Evolutionary conservation across 306 rosid species (phyloP), one percentile per base, ranked within the genome.

Genomic region (Gastrolobium bilobum): DNA sequence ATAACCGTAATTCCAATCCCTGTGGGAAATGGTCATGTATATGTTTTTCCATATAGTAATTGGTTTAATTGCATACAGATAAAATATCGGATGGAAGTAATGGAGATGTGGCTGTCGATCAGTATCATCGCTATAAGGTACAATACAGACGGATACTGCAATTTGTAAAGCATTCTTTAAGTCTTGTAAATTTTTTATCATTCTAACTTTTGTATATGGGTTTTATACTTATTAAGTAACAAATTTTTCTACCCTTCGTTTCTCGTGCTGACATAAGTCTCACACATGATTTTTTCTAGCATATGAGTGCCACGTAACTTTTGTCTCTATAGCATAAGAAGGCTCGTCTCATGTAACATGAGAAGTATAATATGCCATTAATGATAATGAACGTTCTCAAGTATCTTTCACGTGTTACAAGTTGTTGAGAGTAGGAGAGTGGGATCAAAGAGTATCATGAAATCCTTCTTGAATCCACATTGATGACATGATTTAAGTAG

Each of bases 71-170:
- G 63, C 53, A 30, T 15, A 60, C 79, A 91, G 94, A 85, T 1
- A 82, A 4, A 4, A 86, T 89, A 37, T 0, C 0, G 3, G 88
- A 89, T 40, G 34, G 86, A 54, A 82, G 85, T 48, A 89, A 80
- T 30, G 92, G 86, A 67, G 90, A 84, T 64, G 79, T 86, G 11
- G 89, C 90, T 4, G 65, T 84, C 38, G 92, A 89, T 78, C 72
- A 76, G 64, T 89, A 89, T 30, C 90, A 86, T 77, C 92, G 78
- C 14, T 87, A 89, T 39, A 76, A 84, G 90, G 85, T 90, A 73
- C n/a, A 29, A 29, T 38, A 20, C 47, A 42, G 46, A 64, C 5
- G 2, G 29, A 39, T 71, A 76, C 13, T 61, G 9, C 15, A 15
- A 35, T 65, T 43, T 64, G 7, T 10, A 71, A 51, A 15, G 6